phyloP scores from a whole-genome alignment of 257 asterid species.

The Coffea canephora region DNA sequence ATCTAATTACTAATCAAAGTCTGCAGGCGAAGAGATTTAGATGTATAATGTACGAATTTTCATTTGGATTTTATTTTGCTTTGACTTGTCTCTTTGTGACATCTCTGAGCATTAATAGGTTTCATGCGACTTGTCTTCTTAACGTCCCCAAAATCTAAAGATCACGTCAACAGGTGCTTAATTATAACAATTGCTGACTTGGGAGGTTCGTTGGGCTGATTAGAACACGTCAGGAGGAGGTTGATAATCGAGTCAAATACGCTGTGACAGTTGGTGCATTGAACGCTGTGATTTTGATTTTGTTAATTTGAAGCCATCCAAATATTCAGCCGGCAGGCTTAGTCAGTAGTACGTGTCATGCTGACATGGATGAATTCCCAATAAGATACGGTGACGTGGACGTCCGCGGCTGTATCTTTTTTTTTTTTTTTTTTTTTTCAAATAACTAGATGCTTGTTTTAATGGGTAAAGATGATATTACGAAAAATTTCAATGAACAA shows the following conservation, averaged over 20 bases:
- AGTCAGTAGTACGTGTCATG: neutral
- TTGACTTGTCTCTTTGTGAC: neutral
- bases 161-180: neutral
- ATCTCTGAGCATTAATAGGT: too few species aligned
- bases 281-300: neutral
- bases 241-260: neutral
- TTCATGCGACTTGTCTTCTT: neutral
- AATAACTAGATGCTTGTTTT: too few species aligned
- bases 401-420: too few species aligned
- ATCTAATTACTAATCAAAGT: neutral
- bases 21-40: neutral
- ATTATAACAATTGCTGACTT: neutral
- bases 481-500: too few species aligned
- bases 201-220: neutral
- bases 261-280: neutral
- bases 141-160: neutral
- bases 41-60: neutral
- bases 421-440: too few species aligned
- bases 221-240: neutral
- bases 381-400: neutral
- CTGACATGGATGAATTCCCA: conserved; percentile 1
- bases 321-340: neutral
- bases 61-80: neutral
- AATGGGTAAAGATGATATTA: too few species aligned
- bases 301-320: neutral